phyloP scores from a whole-genome alignment of 768 basidiomycete species.

The Boletus rubroflammeus region DNA sequence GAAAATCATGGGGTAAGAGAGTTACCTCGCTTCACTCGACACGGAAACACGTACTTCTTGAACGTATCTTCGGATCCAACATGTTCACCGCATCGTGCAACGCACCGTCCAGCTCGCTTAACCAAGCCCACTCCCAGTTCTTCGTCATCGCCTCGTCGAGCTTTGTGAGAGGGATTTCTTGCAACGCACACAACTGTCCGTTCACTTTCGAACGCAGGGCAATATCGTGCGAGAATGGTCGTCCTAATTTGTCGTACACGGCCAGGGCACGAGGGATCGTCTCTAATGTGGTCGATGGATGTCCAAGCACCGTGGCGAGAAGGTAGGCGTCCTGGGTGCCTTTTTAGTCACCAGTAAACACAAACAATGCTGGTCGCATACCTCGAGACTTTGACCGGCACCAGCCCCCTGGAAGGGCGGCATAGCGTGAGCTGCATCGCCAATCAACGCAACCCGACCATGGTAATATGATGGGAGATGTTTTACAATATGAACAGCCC shows the following conservation, averaged over 20 bases:
- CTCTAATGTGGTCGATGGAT: slow-evolving; percentile 32
- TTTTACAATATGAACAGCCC: slow-evolving; percentile 61
- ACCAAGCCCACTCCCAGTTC: slow-evolving; percentile 56
- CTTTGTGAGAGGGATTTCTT: slow-evolving; percentile 33
- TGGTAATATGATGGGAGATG: slow-evolving; percentile 49
- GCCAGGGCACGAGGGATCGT: slow-evolving; percentile 40
- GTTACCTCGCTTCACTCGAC: neutral
- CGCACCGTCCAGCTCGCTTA: slow-evolving; percentile 20
- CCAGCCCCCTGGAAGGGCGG: slow-evolving; percentile 43
- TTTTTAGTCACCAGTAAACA: neutral
- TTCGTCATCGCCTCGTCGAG: slow-evolving; percentile 42
- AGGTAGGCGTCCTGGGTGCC: slow-evolving; percentile 34
- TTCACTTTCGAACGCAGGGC: slow-evolving; percentile 21
- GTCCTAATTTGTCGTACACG: slow-evolving; percentile 48
- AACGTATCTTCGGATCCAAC: slow-evolving; percentile 3
- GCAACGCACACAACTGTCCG: slow-evolving; percentile 15
- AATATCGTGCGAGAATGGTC: slow-evolving; percentile 42
- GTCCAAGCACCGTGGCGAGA: slow-evolving; percentile 41
- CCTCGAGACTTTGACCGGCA: slow-evolving; percentile 44
- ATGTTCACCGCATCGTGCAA: slow-evolving; percentile 17
- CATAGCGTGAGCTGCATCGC: slow-evolving; percentile 44
- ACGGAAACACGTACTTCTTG: neutral
- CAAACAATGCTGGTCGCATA: slow-evolving; percentile 13
- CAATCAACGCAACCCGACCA: slow-evolving; percentile 48
- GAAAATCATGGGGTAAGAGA: neutral